Conservation (phyloP, 148 eudicot species). For the Spergularia bocconei region DNA sequence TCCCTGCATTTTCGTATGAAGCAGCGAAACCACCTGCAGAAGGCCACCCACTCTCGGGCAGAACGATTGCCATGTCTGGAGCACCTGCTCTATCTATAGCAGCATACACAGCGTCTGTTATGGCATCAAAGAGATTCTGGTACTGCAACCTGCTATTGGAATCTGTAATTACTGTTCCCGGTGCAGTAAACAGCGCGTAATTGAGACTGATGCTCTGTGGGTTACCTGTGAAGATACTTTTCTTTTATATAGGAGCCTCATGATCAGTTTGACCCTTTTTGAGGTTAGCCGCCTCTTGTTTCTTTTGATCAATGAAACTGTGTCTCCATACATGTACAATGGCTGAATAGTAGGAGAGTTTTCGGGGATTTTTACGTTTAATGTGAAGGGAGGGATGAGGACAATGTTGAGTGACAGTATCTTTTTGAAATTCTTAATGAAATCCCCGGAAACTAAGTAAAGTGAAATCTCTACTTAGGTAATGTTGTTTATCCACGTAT, state of each 20-base stretch:
- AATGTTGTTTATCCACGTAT: too few relatives aligned
- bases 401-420: too few relatives aligned
- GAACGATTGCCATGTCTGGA: not conserved
- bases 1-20: constrained; percentile 25
- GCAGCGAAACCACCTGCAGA: constrained; percentile 19
- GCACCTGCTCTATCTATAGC: constrained; percentile 16
- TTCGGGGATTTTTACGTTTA: too few relatives aligned
- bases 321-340: not conserved
- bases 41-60: constrained; percentile 36
- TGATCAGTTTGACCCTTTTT: not conserved
- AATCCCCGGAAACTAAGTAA: too few relatives aligned
- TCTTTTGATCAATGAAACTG: not conserved
- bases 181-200: constrained; percentile 33
- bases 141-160: constrained; percentile 17
- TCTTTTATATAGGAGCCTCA: not conserved
- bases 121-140: constrained; percentile 35
- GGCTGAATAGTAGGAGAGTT: not conserved
- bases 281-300: not conserved
- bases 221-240: not conserved
- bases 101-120: constrained; percentile 13
- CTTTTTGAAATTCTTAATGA: too few relatives aligned
- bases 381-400: too few relatives aligned
- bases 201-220: constrained; percentile 1
- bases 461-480: too few relatives aligned
- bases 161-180: constrained; percentile 19